A percentile compares a stretch with the other conserved stretches of the same genome.
Conservation (phyloP, 164 flowering plant species). For the Cinnamomum chago region DNA sequence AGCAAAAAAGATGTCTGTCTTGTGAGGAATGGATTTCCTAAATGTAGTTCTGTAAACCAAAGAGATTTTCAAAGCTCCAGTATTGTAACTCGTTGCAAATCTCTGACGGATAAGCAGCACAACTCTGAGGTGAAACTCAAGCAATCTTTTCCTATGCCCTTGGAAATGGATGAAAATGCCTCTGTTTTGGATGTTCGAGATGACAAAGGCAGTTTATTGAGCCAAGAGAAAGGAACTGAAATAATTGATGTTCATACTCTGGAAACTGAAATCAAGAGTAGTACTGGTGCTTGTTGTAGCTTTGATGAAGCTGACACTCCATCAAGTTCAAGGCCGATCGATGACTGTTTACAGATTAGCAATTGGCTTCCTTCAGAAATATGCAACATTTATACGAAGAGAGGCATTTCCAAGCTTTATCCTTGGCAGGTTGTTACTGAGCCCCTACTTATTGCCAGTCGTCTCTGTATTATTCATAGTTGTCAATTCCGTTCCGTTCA, state of each 20-base stretch:
- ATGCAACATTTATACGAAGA: constrained; percentile 61
- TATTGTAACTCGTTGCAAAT: constrained; percentile 8
- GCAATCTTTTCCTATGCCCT: constrained; percentile 8
- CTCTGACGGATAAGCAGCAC: constrained; percentile 12
- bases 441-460: background rate
- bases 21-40: constrained; percentile 9
- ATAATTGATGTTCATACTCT: constrained; percentile 10
- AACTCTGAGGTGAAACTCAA: constrained; percentile 10
- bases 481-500: no score
- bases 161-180: constrained; percentile 5
- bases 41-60: background rate
- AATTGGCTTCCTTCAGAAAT: constrained; percentile 87
- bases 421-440: constrained; percentile 77
- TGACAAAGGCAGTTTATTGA: constrained; percentile 11
- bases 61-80: background rate
- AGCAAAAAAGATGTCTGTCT: constrained; percentile 2
- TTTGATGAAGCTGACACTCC: constrained; percentile 49
- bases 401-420: constrained; percentile 72
- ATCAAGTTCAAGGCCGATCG: constrained; percentile 43
- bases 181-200: constrained; percentile 11
- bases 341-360: constrained; percentile 43
- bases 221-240: constrained; percentile 12
- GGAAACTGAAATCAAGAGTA: constrained; percentile 17
- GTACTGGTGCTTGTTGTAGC: constrained; percentile 11
- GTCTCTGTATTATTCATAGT: background rate